Evolutionary conservation across 768 basidiomycete genomes (phyloP), one percentile per base, ranked within the genome.

Genomic region (Cyathus striatus): DNA sequence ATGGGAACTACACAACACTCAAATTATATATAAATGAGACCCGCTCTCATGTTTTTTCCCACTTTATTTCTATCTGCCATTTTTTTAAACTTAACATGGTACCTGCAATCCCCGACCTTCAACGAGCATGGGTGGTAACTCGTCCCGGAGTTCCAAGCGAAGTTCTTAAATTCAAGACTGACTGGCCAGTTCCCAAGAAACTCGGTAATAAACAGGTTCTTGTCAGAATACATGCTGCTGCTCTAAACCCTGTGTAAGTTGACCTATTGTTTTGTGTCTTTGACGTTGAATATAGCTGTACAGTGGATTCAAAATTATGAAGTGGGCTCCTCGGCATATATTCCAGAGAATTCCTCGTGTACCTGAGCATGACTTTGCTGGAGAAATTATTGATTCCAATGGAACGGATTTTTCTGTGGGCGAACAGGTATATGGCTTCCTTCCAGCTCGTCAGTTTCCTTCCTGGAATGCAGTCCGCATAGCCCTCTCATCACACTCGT

Each of bases 171-270:
- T 49, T 70, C 21, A 56, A 56, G 34, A 41, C 55, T 10, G 62
- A 68, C 44, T 69, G 62, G 65, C 64, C 64, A 1, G 65, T 71
- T 14, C 55, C 66, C n/a, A 61, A 60, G 23, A 46, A 58, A 20
- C 57, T 70, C 24, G 46, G 49, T 12, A 27, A 51, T 17, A 65
- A 62, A 22, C 56, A 68, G 38, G 66, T 67, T 7, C 52, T 70
- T 12, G 55, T 65, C 35, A 62, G 58, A 43, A 54, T 68, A 5
- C 66, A 67, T 32, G 68, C 64, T 23, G 65, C 72, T 0, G 81
- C 83, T 0, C 63, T 89, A 32, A 90, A 90, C 52, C 85, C 85
- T 1, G 69, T 80, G 79, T 84, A 57, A 47, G 74, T 53, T 16
- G 23, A 7, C 30, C 38, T 25, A 5, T 22, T 13, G 13, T 17